These are phyloP conservation scores for Trametes maxima DNA, from an alignment of 768 basidiomycete genomes.

Conservation along the genomic window DNA sequence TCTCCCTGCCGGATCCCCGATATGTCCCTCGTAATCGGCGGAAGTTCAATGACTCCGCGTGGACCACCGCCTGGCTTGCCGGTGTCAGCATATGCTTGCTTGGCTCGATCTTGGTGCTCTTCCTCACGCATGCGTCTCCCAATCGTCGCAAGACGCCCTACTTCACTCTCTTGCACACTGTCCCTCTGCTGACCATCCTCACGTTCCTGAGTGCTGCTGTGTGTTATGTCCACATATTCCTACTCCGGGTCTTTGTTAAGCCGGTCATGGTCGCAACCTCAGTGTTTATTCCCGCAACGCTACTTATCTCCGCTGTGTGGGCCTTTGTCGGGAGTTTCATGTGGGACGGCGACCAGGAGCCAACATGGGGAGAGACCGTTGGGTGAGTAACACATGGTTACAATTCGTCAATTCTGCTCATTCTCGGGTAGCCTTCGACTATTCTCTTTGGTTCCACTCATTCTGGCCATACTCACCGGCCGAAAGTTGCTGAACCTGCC, in stretches of 20 bases:
- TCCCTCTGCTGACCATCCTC: conserved; percentile 74
- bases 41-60: conserved; percentile 74
- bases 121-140: conserved; percentile 52
- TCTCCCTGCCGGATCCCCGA: conserved; percentile 77
- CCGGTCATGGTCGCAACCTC: conserved; percentile 82
- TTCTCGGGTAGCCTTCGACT: conserved; percentile 59
- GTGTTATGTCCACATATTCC: conserved; percentile 74
- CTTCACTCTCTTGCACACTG: conserved; percentile 72
- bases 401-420: conserved; percentile 17
- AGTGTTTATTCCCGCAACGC: conserved; percentile 71
- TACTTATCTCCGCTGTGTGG: conserved; percentile 77
- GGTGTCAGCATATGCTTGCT: conserved; percentile 62
- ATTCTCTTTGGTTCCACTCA: conserved; percentile 75
- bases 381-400: conserved; percentile 53
- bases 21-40: conserved; percentile 62
- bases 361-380: conserved; percentile 81
- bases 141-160: conserved; percentile 52
- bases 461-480: conserved; percentile 68
- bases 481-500: conserved; percentile 74
- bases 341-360: conserved; percentile 53
- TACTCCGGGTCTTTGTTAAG: conserved; percentile 79
- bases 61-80: conserved; percentile 68
- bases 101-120: conserved; percentile 65
- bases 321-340: conserved; percentile 82
- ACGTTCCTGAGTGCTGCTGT: conserved; percentile 69